Evolutionary conservation across 768 basidiomycete genomes (phyloP).

Genomic region (Lactarius evosmus): DNA sequence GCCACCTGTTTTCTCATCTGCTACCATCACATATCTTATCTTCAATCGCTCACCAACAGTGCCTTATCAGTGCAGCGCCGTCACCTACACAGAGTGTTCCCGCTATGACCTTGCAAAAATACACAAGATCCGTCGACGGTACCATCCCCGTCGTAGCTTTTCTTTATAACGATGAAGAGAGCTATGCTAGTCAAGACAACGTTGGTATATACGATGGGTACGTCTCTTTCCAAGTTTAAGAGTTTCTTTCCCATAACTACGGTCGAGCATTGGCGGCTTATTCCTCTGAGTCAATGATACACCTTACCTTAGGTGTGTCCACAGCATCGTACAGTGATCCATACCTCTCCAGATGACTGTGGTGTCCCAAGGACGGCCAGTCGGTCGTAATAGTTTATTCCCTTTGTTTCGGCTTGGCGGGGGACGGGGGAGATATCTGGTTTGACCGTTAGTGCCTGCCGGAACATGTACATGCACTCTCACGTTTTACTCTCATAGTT

Average conservation of each 20-base stretch:
- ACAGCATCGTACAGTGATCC: not conserved
- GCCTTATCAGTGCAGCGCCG: not conserved
- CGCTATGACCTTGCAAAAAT: conserved; percentile 43
- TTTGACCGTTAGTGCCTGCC: too few relatives aligned
- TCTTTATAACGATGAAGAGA: conserved; percentile 77
- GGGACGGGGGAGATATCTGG: not conserved
- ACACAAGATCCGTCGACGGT: conserved; percentile 60
- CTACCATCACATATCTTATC: too few relatives aligned
- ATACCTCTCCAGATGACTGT: not conserved
- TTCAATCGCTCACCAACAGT: not conserved
- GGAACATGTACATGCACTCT: not conserved
- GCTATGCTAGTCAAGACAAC: conserved; percentile 66
- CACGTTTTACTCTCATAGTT: not conserved
- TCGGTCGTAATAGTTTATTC: not conserved
- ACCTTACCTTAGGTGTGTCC: not conserved
- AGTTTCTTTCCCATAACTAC: not conserved
- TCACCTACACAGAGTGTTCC: not conserved
- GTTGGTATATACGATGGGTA: conserved; percentile 95
- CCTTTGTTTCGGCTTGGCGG: not conserved
- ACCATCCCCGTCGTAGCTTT: conserved; percentile 75
- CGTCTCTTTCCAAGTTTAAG: conserved; percentile 31
- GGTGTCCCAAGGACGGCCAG: not conserved
- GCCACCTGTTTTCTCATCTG: too few relatives aligned
- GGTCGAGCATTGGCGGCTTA: not conserved
- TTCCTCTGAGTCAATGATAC: not conserved